Percentiles rank a stretch among this genome's conserved stretches.
phyloP scores from a whole-genome alignment of 2,329 filamentous ascomycete genomes.

The Claviceps sp. region DNA sequence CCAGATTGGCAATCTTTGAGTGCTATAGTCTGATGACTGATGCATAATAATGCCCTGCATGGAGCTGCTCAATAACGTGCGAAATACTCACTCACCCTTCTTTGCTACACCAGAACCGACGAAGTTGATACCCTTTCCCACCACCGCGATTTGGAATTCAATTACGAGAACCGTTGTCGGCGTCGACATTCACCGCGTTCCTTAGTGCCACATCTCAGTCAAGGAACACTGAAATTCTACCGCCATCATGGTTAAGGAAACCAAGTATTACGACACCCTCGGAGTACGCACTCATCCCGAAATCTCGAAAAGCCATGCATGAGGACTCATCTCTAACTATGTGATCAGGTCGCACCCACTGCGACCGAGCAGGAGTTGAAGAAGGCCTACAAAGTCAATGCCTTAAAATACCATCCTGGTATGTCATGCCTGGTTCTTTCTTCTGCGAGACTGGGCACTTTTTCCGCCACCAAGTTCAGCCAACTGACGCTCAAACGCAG shows the following conservation, averaged over 20 bases:
- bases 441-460: background rate
- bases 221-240: slow-evolving; percentile 5
- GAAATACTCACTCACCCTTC: background rate
- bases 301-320: background rate
- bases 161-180: slow-evolving; percentile 1
- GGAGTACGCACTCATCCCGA: slow-evolving; percentile 43
- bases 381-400: slow-evolving; percentile 75
- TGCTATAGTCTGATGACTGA: background rate
- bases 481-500: slow-evolving; percentile 29
- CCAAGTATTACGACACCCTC: slow-evolving; percentile 64
- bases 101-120: background rate
- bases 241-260: slow-evolving; percentile 62
- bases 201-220: background rate
- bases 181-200: slow-evolving; percentile 2
- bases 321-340: background rate
- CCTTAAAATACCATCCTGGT: slow-evolving; percentile 77
- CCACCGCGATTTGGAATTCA: background rate
- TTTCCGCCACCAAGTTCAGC: background rate
- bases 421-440: slow-evolving; percentile 21
- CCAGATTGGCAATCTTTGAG: background rate
- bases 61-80: background rate
- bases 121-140: background rate
- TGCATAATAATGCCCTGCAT: background rate
- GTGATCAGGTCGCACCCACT: slow-evolving; percentile 54
- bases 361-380: slow-evolving; percentile 80